Evolutionary conservation across 257 asterid species (phyloP).

Genomic region (Datura wrightii): DNA sequence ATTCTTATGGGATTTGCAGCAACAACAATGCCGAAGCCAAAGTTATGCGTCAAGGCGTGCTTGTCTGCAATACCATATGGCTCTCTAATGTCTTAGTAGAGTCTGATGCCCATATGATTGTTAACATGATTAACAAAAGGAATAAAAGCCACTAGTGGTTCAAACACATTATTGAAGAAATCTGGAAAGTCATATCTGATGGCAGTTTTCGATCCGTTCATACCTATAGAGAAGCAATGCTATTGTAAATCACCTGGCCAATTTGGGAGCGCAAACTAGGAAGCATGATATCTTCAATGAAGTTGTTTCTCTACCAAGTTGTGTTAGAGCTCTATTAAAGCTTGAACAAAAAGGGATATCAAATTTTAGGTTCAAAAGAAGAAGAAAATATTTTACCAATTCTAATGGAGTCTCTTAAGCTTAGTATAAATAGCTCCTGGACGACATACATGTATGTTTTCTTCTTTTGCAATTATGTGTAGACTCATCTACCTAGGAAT

Average conservation of each 20-base stretch:
- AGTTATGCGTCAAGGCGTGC: neutral
- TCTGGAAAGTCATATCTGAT: neutral
- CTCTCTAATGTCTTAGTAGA: neutral
- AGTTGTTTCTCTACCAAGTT: too few relatives aligned
- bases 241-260: neutral
- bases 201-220: neutral
- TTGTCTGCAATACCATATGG: neutral
- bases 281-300: too few relatives aligned
- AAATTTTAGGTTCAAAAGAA: too few relatives aligned
- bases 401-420: too few relatives aligned
- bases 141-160: neutral
- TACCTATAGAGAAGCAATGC: neutral
- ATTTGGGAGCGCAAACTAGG: neutral
- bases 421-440: too few relatives aligned
- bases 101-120: neutral
- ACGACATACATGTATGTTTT: too few relatives aligned
- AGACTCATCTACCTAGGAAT: too few relatives aligned
- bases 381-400: too few relatives aligned
- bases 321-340: too few relatives aligned
- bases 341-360: too few relatives aligned
- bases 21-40: neutral
- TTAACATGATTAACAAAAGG: neutral
- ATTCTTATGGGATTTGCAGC: too few relatives aligned
- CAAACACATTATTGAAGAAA: neutral
- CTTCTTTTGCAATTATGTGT: too few relatives aligned